A percentile compares a stretch with the other conserved stretches of the same genome.
Conservation (phyloP, 1,284 basidiomycete genomes). For the Microbotryomycetes sp. region DNA sequence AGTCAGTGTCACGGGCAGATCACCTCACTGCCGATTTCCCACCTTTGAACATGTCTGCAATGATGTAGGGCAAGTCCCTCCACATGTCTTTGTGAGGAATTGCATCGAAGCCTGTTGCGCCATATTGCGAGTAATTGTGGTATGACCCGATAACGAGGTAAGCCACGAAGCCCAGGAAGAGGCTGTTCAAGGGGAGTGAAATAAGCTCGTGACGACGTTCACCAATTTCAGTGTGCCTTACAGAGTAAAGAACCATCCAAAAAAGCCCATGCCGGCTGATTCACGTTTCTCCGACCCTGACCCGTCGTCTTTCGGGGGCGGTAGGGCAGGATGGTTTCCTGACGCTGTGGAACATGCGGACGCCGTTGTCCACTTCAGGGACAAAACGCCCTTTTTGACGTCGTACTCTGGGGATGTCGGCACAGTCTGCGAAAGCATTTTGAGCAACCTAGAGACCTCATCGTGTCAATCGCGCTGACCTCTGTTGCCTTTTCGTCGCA, state of each 20-base stretch:
- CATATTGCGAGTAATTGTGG: conserved; percentile 74
- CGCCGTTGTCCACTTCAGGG: conserved; percentile 50
- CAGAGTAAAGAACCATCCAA: conserved; percentile 63
- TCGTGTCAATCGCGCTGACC: not conserved
- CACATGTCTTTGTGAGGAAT: conserved; percentile 67
- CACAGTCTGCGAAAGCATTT: not conserved
- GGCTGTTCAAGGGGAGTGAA: conserved; percentile 46
- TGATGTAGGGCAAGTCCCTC: conserved; percentile 68
- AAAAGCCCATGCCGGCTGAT: conserved; percentile 55
- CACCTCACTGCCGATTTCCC: conserved; percentile 1
- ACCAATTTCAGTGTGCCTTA: conserved; percentile 48
- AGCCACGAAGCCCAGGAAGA: conserved; percentile 56
- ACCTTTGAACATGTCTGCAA: conserved; percentile 53
- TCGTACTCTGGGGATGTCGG: conserved; percentile 58
- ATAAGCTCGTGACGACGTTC: too few species aligned
- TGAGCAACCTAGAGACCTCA: not conserved
- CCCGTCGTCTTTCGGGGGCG: conserved; percentile 36
- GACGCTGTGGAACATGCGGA: conserved; percentile 43
- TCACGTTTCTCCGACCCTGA: too few species aligned
- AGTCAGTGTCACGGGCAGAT: not conserved
- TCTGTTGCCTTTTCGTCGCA: conserved; percentile 21
- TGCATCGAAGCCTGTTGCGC: conserved; percentile 53
- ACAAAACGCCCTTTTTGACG: conserved; percentile 44
- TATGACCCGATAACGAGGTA: conserved; percentile 71
- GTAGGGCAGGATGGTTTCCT: conserved; percentile 42